Percentiles rank a stretch among this genome's conserved stretches.
Conservation (phyloP, 2,329 filamentous ascomycete species). For the Aureobasidium sp. region DNA sequence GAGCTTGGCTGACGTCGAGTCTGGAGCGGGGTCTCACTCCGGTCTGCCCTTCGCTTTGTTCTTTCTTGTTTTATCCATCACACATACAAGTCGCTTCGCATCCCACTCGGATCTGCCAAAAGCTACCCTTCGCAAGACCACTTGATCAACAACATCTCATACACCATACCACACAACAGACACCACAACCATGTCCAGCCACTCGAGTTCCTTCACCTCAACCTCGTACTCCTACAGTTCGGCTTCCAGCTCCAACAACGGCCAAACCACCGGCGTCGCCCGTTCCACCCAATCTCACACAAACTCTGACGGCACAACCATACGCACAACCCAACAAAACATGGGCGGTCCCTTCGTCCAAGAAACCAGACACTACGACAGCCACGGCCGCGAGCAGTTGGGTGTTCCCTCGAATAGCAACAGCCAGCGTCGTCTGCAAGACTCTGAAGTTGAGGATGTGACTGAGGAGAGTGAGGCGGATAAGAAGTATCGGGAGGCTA, state of each 20-base stretch:
- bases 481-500: constrained; percentile 32
- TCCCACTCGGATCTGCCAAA: too few species aligned
- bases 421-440: constrained; percentile 12
- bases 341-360: constrained; percentile 23
- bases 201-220: constrained; percentile 7
- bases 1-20: neutral
- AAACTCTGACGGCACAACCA: constrained; percentile 21
- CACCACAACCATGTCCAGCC: constrained; percentile 16
- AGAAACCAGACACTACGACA: constrained; percentile 25
- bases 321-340: constrained; percentile 24
- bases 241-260: constrained; percentile 19
- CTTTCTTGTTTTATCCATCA: neutral
- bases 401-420: constrained; percentile 9
- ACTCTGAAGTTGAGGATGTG: constrained; percentile 23
- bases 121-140: too few species aligned
- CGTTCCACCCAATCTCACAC: constrained; percentile 20
- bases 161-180: neutral
- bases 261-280: constrained; percentile 20
- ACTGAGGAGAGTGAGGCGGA: constrained; percentile 28
- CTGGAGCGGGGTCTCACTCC: neutral
- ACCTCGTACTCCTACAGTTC: constrained; percentile 20
- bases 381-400: constrained; percentile 23
- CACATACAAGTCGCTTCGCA: neutral
- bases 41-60: neutral
- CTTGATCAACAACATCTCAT: neutral